phyloP scores from a whole-genome alignment of 768 basidiomycete genomes.

The Auricularia sp. region DNA sequence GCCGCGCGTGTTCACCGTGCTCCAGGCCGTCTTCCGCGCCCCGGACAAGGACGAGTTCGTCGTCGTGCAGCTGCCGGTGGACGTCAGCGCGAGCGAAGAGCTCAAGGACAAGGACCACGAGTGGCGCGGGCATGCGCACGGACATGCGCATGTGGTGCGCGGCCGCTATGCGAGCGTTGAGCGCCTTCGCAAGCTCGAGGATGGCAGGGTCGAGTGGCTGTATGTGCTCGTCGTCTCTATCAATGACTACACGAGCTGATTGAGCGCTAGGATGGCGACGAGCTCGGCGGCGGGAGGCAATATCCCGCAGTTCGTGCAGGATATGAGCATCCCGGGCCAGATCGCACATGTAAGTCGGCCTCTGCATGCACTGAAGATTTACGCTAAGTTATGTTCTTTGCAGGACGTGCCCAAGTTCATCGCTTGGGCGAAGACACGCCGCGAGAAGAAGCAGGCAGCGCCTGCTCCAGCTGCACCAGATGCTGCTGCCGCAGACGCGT shows the following conservation, averaged over 20 bases:
- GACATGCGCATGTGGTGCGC: conserved; percentile 54
- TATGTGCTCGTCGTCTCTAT: conserved; percentile 3
- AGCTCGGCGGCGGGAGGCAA: conserved; percentile 61
- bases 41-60: conserved; percentile 7
- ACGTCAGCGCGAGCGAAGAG: conserved; percentile 31
- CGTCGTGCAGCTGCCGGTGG: conserved; percentile 57
- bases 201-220: conserved; percentile 63
- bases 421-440: conserved; percentile 42
- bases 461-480: no score
- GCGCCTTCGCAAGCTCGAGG: conserved; percentile 47
- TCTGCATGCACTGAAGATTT: neutral
- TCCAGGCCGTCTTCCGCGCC: conserved; percentile 37
- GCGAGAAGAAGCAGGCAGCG: no score
- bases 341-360: conserved; percentile 45
- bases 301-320: conserved; percentile 56
- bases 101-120: conserved; percentile 21
- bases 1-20: conserved; percentile 64
- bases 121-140: conserved; percentile 29
- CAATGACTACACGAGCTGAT: neutral
- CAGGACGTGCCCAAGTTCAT: conserved; percentile 70
- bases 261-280: conserved; percentile 48
- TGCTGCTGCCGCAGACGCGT: no score
- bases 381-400: neutral
- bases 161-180: conserved; percentile 68
- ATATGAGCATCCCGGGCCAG: conserved; percentile 48